These are phyloP conservation scores for Colletotrichum sp. DNA, from an alignment of 2,329 filamentous ascomycete species.

Conservation along the genomic window DNA sequence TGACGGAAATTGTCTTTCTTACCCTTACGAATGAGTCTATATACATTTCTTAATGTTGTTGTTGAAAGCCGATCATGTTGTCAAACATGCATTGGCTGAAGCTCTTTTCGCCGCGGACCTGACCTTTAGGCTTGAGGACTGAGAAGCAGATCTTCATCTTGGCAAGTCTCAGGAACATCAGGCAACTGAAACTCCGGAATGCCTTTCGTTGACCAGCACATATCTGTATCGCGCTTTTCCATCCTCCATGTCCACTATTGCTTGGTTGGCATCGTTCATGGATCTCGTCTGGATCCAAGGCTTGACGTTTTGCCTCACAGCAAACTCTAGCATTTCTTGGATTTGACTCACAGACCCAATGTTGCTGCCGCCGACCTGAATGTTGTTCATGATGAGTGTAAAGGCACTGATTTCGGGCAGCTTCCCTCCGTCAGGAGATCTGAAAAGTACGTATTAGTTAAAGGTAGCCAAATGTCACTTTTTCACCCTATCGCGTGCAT, in stretches of 20 bases:
- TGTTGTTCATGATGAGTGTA: constrained; percentile 60
- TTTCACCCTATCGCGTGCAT: background rate
- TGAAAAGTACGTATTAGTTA: background rate
- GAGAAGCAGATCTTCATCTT: background rate
- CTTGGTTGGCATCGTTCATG: constrained; percentile 57
- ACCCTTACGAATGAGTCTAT: background rate
- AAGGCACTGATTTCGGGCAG: constrained; percentile 54
- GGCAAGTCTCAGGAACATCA: background rate
- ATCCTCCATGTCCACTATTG: constrained; percentile 55
- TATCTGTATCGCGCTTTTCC: constrained; percentile 52
- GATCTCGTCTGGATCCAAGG: constrained; percentile 57
- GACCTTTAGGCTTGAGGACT: background rate
- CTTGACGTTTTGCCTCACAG: constrained; percentile 56
- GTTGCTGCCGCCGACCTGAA: constrained; percentile 48
- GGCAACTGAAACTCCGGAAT: background rate
- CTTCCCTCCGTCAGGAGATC: constrained; percentile 61
- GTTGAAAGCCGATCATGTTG: background rate
- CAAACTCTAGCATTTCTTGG: constrained; percentile 60
- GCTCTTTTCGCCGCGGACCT: background rate
- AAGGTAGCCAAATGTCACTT: background rate
- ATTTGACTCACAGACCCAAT: constrained; percentile 53
- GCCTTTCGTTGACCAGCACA: constrained; percentile 30
- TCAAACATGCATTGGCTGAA: background rate
- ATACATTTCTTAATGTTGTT: background rate
- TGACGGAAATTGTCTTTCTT: background rate